These are phyloP conservation scores for Heteromeles arbutifolia DNA, from an alignment of 306 rosid genomes.

Conservation along the genomic window DNA sequence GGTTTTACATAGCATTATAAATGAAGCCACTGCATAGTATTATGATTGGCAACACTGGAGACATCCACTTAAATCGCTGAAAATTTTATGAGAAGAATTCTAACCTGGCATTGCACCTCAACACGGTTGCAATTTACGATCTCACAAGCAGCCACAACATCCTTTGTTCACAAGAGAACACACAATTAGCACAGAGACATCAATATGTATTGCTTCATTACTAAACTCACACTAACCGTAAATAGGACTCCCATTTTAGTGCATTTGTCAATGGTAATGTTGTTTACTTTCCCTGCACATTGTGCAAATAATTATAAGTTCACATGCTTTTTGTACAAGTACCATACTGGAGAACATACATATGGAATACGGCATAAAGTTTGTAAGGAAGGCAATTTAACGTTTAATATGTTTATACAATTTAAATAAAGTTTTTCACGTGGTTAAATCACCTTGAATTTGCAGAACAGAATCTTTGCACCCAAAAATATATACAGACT, in stretches of 20 bases:
- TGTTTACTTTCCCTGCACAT: slow-evolving; percentile 91
- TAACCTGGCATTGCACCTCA: slow-evolving; percentile 98
- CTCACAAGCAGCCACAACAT: slow-evolving; percentile 99
- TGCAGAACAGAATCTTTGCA: slow-evolving; percentile 96
- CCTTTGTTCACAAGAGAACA: slow-evolving; percentile 45
- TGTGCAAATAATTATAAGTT: slow-evolving; percentile 1
- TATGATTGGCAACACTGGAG: background rate
- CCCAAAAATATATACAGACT: slow-evolving; percentile 88
- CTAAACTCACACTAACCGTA: slow-evolving; percentile 45
- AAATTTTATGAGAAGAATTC: background rate
- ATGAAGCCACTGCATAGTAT: background rate
- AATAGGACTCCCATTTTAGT: slow-evolving; percentile 86
- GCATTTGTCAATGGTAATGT: slow-evolving; percentile 94
- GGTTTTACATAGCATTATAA: background rate
- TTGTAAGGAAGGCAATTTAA: background rate
- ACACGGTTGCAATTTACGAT: slow-evolving; percentile 85
- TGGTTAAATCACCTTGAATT: slow-evolving; percentile 61
- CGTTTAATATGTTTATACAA: background rate
- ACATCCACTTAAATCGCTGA: background rate
- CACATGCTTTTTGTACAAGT: slow-evolving; percentile 13
- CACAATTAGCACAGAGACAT: slow-evolving; percentile 6
- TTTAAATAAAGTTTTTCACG: background rate
- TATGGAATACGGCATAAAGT: background rate
- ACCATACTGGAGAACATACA: background rate
- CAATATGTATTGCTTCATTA: slow-evolving; percentile 19